Percentiles rank a stretch among this genome's conserved stretches.
Evolutionary conservation across 1,284 basidiomycete species (phyloP).

Genomic region (Marasmius oreades): DNA sequence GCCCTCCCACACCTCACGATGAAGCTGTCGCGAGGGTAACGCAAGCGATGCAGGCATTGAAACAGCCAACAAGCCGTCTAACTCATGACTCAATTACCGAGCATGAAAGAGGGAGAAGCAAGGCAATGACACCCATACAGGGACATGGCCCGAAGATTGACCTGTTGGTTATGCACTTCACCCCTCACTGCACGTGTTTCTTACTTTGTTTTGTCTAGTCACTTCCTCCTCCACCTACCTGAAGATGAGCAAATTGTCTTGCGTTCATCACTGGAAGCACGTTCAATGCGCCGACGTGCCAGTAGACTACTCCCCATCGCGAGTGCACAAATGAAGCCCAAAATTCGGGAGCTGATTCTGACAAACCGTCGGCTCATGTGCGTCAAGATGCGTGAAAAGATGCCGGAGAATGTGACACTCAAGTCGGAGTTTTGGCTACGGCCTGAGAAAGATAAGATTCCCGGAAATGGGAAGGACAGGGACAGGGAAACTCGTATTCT

Average conservation of each 20-base stretch:
- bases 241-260: conserved; percentile 48
- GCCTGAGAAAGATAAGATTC: conserved; percentile 24
- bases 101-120: conserved; percentile 46
- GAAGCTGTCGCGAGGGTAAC: not conserved
- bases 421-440: conserved; percentile 49
- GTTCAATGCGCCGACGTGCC: conserved; percentile 54
- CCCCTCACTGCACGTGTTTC: not conserved
- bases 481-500: conserved; percentile 35
- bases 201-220: conserved; percentile 26
- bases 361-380: conserved; percentile 58
- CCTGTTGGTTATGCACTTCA: conserved; percentile 14
- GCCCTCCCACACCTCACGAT: not conserved
- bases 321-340: conserved; percentile 46
- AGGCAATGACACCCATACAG: conserved; percentile 54
- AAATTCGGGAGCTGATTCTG: conserved; percentile 53
- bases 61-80: conserved; percentile 8
- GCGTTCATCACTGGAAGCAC: conserved; percentile 50
- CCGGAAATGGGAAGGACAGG: conserved; percentile 29
- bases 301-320: conserved; percentile 56
- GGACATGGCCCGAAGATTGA: conserved; percentile 39
- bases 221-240: conserved; percentile 34
- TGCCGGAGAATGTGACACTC: conserved; percentile 32
- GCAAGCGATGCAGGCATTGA: conserved; percentile 6
- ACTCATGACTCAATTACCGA: conserved; percentile 4
- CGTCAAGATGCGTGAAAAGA: conserved; percentile 44